Evolutionary conservation across 2,329 filamentous ascomycete genomes (phyloP).

Genomic region (Beauveria medogensis): DNA sequence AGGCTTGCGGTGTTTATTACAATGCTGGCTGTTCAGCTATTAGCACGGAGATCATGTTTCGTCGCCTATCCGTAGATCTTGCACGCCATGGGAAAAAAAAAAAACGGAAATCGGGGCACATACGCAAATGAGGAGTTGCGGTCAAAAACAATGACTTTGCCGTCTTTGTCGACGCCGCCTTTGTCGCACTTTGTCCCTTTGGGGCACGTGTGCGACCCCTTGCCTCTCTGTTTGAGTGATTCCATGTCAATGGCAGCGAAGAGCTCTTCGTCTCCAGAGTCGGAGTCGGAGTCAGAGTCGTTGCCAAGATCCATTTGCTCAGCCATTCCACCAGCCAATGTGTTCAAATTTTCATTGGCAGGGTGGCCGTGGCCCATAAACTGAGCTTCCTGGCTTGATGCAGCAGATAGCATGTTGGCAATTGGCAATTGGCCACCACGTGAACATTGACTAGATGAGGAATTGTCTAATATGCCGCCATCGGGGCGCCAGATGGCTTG

Average conservation of each 20-base stretch:
- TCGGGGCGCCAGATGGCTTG: conserved; percentile 23
- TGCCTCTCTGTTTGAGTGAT: conserved; percentile 30
- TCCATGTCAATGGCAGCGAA: conserved; percentile 31
- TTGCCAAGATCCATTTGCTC: conserved; percentile 3
- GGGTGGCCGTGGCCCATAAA: background rate
- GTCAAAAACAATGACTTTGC: conserved; percentile 30
- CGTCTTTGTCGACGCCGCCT: conserved; percentile 32
- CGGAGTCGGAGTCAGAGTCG: conserved; percentile 23
- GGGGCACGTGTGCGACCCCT: conserved; percentile 30
- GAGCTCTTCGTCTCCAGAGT: conserved; percentile 25
- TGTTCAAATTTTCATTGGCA: background rate
- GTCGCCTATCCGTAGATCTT: background rate
- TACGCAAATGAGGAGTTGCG: conserved; percentile 35
- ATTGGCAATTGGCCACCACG: background rate
- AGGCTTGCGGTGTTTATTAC: conserved; percentile 35
- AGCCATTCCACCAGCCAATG: background rate
- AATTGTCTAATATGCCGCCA: background rate
- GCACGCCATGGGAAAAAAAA: background rate
- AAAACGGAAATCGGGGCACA: background rate
- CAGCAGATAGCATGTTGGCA: background rate
- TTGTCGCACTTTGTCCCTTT: conserved; percentile 29
- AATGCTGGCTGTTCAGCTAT: conserved; percentile 29
- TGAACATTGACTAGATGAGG: background rate
- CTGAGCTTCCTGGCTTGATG: background rate
- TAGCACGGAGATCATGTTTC: background rate